A percentile compares a stretch with the other conserved stretches of the same genome.
phyloP scores from a whole-genome alignment of 306 rosid species.

The Cucurbita maxima region DNA sequence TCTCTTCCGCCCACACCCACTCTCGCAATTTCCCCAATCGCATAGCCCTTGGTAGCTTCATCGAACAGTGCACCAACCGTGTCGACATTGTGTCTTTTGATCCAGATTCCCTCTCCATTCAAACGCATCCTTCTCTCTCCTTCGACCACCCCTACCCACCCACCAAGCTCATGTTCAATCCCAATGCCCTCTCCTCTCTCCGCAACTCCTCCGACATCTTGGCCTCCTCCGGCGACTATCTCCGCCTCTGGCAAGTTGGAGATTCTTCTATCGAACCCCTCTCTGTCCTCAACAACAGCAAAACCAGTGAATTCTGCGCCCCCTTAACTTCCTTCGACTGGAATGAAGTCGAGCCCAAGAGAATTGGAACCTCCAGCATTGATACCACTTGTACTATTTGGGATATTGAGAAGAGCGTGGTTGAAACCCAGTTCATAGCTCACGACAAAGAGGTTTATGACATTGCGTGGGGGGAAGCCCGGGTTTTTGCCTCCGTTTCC shows the following conservation, averaged over 20 bases:
- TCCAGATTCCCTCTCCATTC: constrained; percentile 40
- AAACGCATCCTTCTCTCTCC: constrained; percentile 50
- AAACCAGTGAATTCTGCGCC: constrained; percentile 77
- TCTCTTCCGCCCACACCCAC: constrained; percentile 26
- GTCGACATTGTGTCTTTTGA: constrained; percentile 75
- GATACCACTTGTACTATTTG: constrained; percentile 93
- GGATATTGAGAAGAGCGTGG: constrained; percentile 70
- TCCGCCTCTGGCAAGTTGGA: constrained; percentile 87
- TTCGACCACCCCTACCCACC: constrained; percentile 97
- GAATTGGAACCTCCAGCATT: constrained; percentile 82
- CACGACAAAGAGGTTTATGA: constrained; percentile 91
- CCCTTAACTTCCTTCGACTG: constrained; percentile 93
- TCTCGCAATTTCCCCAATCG: constrained; percentile 20
- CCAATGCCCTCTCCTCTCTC: constrained; percentile 37
- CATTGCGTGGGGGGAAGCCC: constrained; percentile 92
- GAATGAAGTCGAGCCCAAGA: constrained; percentile 73
- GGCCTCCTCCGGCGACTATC: constrained; percentile 93
- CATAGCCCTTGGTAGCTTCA: constrained; percentile 77
- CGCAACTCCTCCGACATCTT: constrained; percentile 5
- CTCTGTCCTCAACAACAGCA: constrained; percentile 70
- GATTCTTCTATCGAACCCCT: constrained; percentile 48
- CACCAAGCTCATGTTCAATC: constrained; percentile 92
- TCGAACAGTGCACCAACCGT: constrained; percentile 71
- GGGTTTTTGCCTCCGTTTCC: constrained; percentile 85
- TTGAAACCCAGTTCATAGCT: constrained; percentile 92